Percentiles rank a stretch among this genome's conserved stretches.
Conservation (phyloP, 495 filamentous ascomycete species). For the Parmelia sp. region DNA sequence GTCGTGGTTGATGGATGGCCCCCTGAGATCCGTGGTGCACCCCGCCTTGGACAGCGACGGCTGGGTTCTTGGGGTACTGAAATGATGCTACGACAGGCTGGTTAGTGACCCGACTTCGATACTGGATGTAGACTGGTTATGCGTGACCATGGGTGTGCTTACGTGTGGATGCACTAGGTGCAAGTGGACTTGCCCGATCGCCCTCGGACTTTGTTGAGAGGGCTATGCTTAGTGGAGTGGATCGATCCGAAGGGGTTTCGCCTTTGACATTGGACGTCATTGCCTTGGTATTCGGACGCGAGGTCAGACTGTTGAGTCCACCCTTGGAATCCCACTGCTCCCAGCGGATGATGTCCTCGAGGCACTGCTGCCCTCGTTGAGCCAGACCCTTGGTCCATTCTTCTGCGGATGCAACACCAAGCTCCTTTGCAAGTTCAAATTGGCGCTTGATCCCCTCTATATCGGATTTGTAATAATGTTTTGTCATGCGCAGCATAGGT, state of each 20-base stretch:
- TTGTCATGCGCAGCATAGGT: slow-evolving; percentile 47
- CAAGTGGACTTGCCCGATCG: slow-evolving; percentile 13
- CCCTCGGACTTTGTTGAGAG: neutral
- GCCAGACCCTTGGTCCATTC: slow-evolving; percentile 72
- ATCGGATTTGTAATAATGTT: slow-evolving; percentile 55
- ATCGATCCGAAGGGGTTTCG: slow-evolving; percentile 16
- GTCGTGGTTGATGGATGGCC: slow-evolving; percentile 24
- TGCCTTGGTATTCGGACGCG: slow-evolving; percentile 12
- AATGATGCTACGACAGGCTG: slow-evolving; percentile 13
- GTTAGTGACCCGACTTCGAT: slow-evolving; percentile 3
- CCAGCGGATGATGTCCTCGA: slow-evolving; percentile 56
- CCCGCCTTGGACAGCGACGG: neutral
- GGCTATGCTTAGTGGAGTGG: slow-evolving; percentile 20
- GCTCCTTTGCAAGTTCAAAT: slow-evolving; percentile 50
- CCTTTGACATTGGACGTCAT: slow-evolving; percentile 6
- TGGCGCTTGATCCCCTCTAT: slow-evolving; percentile 49
- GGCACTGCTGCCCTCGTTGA: slow-evolving; percentile 46
- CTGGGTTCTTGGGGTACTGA: slow-evolving; percentile 11
- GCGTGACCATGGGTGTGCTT: slow-evolving; percentile 4
- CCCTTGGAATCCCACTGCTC: slow-evolving; percentile 59
- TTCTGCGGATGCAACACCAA: slow-evolving; percentile 55
- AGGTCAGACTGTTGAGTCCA: slow-evolving; percentile 29
- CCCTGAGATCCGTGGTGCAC: slow-evolving; percentile 8
- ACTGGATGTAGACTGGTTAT: neutral
- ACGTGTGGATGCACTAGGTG: slow-evolving; percentile 11